A percentile compares a stretch with the other conserved stretches of the same genome.
These are phyloP conservation scores for Talaromyces stipitatus DNA, from an alignment of 495 filamentous ascomycete species.

Conservation along the genomic window DNA sequence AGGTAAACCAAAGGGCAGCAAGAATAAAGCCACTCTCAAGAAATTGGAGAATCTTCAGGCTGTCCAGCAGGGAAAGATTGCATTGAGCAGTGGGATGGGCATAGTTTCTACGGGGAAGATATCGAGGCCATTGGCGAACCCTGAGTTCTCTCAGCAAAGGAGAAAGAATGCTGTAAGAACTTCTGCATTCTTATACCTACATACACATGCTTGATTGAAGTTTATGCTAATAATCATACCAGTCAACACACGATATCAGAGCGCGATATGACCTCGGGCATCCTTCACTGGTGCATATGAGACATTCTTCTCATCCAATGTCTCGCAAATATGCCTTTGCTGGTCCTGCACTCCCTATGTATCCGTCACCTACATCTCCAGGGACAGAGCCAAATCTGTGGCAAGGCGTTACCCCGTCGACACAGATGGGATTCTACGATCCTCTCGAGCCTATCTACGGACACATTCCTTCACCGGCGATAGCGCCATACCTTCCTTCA, in stretches of 20 bases:
- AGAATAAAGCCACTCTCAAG: slow-evolving; percentile 36
- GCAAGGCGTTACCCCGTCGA: neutral
- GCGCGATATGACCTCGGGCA: neutral
- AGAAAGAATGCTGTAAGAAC: neutral
- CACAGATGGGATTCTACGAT: neutral
- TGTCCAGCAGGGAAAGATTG: slow-evolving; percentile 16
- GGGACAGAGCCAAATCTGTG: neutral
- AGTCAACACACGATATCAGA: slow-evolving; percentile 13
- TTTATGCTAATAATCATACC: neutral
- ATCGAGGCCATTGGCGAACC: neutral
- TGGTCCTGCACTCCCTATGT: neutral
- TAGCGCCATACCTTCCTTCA: slow-evolving; percentile 13
- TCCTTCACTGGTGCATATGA: neutral
- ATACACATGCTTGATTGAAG: neutral
- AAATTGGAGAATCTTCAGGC: slow-evolving; percentile 35
- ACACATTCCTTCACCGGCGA: slow-evolving; percentile 23
- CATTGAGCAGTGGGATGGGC: slow-evolving; percentile 1
- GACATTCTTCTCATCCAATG: neutral
- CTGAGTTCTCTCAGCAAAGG: neutral
- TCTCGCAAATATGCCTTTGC: neutral
- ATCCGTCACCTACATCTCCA: slow-evolving; percentile 2
- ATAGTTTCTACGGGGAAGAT: neutral
- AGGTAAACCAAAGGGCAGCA: slow-evolving; percentile 41
- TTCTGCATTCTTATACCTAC: too few relatives aligned
- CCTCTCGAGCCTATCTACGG: neutral